Conservation (phyloP, 148 eudicot species). For the Rhododendron molle region DNA sequence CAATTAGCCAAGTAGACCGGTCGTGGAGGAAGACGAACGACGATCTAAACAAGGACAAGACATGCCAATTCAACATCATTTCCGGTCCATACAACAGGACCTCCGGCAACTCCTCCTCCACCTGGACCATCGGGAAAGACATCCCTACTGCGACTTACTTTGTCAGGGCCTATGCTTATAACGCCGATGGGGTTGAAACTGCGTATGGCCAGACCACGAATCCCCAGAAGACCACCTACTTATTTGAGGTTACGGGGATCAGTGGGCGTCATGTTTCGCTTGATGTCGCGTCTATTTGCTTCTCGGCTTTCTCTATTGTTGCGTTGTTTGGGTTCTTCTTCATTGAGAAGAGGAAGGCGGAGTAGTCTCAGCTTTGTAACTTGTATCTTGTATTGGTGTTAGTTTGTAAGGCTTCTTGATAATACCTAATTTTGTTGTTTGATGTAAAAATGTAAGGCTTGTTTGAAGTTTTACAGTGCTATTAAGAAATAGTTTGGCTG, state of each 20-base stretch:
- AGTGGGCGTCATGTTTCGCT: conserved; percentile 61
- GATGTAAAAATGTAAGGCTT: neutral
- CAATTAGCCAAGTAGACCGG: conserved; percentile 66
- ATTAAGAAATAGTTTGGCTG: neutral
- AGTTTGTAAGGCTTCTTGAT: neutral
- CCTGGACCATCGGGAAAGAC: conserved; percentile 40
- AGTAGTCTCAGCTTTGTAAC: conserved; percentile 8
- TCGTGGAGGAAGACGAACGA: conserved; percentile 65
- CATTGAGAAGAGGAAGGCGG: conserved; percentile 51
- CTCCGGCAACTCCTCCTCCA: conserved; percentile 21
- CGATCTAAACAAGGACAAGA: conserved; percentile 57
- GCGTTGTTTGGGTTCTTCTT: conserved; percentile 67
- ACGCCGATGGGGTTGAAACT: conserved; percentile 23
- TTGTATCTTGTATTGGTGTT: neutral
- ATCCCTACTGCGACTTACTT: conserved; percentile 65
- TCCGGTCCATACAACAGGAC: conserved; percentile 25
- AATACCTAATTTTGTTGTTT: neutral
- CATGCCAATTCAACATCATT: conserved; percentile 51
- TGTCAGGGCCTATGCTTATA: conserved; percentile 49
- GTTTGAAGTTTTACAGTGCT: neutral
- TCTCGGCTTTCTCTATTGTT: conserved; percentile 60
- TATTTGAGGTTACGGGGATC: conserved; percentile 44
- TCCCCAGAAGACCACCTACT: conserved; percentile 23
- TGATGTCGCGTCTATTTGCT: conserved; percentile 55
- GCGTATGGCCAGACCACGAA: conserved; percentile 60